Conservation (phyloP, 108 stramenopile species). For the Pseudonitzschia multiseries region DNA sequence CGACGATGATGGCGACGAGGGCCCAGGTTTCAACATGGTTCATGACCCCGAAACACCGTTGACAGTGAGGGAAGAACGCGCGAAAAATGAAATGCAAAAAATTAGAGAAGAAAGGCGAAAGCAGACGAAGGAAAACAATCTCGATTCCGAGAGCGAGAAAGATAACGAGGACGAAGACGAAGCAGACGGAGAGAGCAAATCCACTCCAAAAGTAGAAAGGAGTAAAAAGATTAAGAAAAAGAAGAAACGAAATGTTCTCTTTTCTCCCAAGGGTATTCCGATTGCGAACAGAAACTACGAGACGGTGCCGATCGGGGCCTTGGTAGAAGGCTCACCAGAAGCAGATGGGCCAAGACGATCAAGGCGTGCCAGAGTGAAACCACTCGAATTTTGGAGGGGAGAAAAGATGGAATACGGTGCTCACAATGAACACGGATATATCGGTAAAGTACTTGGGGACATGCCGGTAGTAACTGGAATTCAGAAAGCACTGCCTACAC, state of each 20-base stretch:
- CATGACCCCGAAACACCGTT: constrained; percentile 38
- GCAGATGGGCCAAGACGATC: constrained; percentile 57
- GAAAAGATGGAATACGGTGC: constrained; percentile 80
- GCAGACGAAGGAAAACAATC: constrained; percentile 13
- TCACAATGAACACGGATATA: constrained; percentile 44
- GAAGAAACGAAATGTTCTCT: constrained; percentile 32
- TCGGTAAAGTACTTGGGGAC: constrained; percentile 66
- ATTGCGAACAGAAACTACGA: constrained; percentile 59
- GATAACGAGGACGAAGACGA: constrained; percentile 7
- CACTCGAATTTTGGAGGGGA: constrained; percentile 89
- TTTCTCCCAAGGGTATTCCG: constrained; percentile 53
- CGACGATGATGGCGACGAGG: constrained; percentile 37
- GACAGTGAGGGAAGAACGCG: constrained; percentile 11
- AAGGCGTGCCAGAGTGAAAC: constrained; percentile 49
- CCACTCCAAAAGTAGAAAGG: constrained; percentile 7
- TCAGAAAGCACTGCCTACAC: constrained; percentile 67
- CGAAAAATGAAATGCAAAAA: constrained; percentile 20
- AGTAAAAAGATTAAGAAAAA: constrained; percentile 38
- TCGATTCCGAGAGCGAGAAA: constrained; percentile 4
- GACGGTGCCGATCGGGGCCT: constrained; percentile 58
- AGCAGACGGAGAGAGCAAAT: constrained; percentile 14
- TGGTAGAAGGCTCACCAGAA: constrained; percentile 50
- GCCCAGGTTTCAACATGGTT: constrained; percentile 34
- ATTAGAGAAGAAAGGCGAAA: constrained; percentile 5
- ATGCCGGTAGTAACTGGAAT: constrained; percentile 78